Evolutionary conservation across 2,329 filamentous ascomycete genomes (phyloP).

Genomic region (Dactylellina leptospora): DNA sequence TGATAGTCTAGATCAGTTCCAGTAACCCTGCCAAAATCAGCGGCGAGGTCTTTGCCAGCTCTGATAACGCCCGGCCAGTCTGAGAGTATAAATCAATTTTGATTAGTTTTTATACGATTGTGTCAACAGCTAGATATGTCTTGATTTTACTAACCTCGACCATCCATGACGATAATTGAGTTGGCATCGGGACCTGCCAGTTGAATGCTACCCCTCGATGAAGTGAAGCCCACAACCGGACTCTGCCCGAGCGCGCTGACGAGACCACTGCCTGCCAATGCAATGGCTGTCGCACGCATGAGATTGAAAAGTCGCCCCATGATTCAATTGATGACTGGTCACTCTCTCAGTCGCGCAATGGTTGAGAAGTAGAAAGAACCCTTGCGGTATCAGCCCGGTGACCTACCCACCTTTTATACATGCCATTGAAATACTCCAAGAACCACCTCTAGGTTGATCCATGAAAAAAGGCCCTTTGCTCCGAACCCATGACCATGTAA

Average conservation of each 20-base stretch:
- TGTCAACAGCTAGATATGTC: no score
- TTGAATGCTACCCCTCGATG: conserved; percentile 41
- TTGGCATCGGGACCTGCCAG: conserved; percentile 37
- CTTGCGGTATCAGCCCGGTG: conserved; percentile 10
- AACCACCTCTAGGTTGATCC: conserved; percentile 6
- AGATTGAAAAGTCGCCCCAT: conserved; percentile 47
- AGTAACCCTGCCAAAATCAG: conserved; percentile 76
- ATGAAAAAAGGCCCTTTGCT: conserved; percentile 7
- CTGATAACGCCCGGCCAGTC: conserved; percentile 68
- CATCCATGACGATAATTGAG: conserved; percentile 45
- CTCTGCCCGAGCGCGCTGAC: conserved; percentile 49
- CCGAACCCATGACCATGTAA: conserved; percentile 20
- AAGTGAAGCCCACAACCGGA: conserved; percentile 41
- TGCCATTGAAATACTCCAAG: conserved; percentile 2
- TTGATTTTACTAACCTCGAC: conserved; percentile 47
- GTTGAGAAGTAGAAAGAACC: conserved; percentile 26
- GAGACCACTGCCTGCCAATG: conserved; percentile 41
- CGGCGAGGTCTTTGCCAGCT: conserved; percentile 72
- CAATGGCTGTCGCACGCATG: conserved; percentile 34
- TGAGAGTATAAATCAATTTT: no score
- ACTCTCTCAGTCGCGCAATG: conserved; percentile 29
- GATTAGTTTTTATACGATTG: no score
- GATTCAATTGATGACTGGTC: conserved; percentile 40
- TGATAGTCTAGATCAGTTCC: conserved; percentile 60
- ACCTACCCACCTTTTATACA: conserved; percentile 44